phyloP scores from a whole-genome alignment of 345 rosid species.

The Populus davidiana region DNA sequence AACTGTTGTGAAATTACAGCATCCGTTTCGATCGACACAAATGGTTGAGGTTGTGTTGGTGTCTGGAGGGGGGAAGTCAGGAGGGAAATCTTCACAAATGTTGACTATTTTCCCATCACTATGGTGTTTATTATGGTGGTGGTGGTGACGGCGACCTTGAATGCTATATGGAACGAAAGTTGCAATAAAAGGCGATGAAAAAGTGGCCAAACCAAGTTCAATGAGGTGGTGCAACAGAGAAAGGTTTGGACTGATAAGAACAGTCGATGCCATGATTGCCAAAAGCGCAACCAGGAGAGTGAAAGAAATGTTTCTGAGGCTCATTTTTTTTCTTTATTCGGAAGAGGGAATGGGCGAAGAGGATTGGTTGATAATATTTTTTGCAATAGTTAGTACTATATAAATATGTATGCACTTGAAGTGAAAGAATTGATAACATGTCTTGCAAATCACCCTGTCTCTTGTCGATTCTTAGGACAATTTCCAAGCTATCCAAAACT shows the following conservation, averaged over 20 bases:
- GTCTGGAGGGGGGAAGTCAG: slow-evolving; percentile 61
- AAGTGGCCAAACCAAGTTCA: background rate
- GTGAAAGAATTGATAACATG: slow-evolving; percentile 71
- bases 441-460: slow-evolving; percentile 82
- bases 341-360: background rate
- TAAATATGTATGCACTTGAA: slow-evolving; percentile 52
- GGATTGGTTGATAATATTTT: background rate
- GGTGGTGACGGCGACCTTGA: background rate
- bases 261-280: slow-evolving; percentile 36
- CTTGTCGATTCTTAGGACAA: slow-evolving; percentile 18
- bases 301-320: slow-evolving; percentile 24
- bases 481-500: slow-evolving; percentile 24
- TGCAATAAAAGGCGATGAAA: slow-evolving; percentile 21
- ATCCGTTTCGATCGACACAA: slow-evolving; percentile 76
- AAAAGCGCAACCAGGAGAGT: slow-evolving; percentile 40
- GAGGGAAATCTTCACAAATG: slow-evolving; percentile 69
- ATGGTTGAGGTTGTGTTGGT: slow-evolving; percentile 56
- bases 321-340: slow-evolving; percentile 28
- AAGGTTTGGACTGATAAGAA: slow-evolving; percentile 25
- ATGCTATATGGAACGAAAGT: background rate
- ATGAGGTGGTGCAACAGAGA: slow-evolving; percentile 10
- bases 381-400: slow-evolving; percentile 1
- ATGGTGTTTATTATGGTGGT: slow-evolving; percentile 26
- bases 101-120: slow-evolving; percentile 26
- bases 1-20: slow-evolving; percentile 82